Evolutionary conservation across 192 early-diverging fungal species (phyloP), one percentile per base, ranked within the genome.

Genomic region (Diversispora epigaea): DNA sequence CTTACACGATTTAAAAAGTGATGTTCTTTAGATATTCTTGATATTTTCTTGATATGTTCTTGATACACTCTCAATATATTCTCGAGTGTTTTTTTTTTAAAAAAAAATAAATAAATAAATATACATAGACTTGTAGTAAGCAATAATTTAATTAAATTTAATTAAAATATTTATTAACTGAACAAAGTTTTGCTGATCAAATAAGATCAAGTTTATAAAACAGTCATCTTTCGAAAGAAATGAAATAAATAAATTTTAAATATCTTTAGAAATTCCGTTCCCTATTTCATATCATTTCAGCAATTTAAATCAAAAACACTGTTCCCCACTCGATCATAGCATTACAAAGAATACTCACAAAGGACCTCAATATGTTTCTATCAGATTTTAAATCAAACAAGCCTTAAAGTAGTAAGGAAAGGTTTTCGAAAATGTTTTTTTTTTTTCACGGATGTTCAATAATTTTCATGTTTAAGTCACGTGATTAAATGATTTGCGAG

Each of bases 191-290:
- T 67, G 41, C 65, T 44, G 65, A 67, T 67, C 65, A 67, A 67
- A 67, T 67, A 67, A 67, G 65, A 67, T 67, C 65, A 67, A 67
- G 65, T 67, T 32, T 32, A 67, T 43, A 66, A 66, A 67, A 39
- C 21, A 41, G 65, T 67, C 65, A 67, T 67, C 5, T 67, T 60
- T 60, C 57, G 9, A 15, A 19, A 56, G 21, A 56, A 9, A 15
- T 55, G 54, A 55, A 55, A 19, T 6, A 55, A 7, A 3, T 17
- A 8, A 8, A 19, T 7, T 56, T 17, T 56, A 19, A 22, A 32
- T 32, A 32, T 25, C 57, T n/a, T 60, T 11, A 60, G 57, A 60
- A 60, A 60, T 60, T 60, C 57, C 57, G 22, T 12, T 32, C 8
- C 10, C 25, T 3, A 7, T 60, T 60, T 60, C 57, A 32, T 60